Evolutionary conservation across 495 filamentous ascomycete species (phyloP).

Genomic region (Mycothermus thermophilus): DNA sequence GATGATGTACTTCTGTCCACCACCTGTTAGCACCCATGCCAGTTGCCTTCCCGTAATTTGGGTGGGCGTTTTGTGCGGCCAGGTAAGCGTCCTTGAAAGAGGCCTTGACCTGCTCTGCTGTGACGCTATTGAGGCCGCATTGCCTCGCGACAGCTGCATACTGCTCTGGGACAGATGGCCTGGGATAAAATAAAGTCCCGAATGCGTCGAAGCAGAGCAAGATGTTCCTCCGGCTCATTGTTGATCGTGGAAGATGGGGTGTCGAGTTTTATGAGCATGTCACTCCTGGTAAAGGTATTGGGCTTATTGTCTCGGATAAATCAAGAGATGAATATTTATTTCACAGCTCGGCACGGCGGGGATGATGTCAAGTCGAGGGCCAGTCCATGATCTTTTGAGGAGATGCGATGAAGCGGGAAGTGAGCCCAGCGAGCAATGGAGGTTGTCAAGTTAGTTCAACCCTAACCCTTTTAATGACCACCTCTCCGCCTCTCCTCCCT

Average conservation of each 20-base stretch:
- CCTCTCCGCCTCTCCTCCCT: too few relatives aligned
- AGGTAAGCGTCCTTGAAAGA: slow-evolving; percentile 37
- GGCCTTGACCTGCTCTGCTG: slow-evolving; percentile 17
- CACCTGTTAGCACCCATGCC: slow-evolving; percentile 46
- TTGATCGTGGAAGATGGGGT: background rate
- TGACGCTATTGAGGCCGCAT: slow-evolving; percentile 38
- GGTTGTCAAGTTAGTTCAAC: background rate
- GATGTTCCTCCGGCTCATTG: slow-evolving; percentile 23
- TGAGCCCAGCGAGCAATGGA: background rate
- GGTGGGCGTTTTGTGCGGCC: slow-evolving; percentile 32
- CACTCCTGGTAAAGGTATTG: too few relatives aligned
- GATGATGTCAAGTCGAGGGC: too few relatives aligned
- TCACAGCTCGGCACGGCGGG: too few relatives aligned
- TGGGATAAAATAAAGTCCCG: slow-evolving; percentile 57
- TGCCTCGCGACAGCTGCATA: slow-evolving; percentile 46
- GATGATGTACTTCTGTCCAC: slow-evolving; percentile 49
- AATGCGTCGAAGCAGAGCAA: slow-evolving; percentile 65
- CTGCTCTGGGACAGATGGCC: slow-evolving; percentile 41
- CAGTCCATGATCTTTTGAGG: too few relatives aligned
- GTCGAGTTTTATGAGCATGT: background rate
- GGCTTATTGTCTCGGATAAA: too few relatives aligned
- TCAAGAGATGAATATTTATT: too few relatives aligned
- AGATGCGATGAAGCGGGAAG: background rate
- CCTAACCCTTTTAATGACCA: background rate
- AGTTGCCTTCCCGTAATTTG: slow-evolving; percentile 54